Conservation (phyloP, 1,284 basidiomycete genomes). For the Irpex sp. region DNA sequence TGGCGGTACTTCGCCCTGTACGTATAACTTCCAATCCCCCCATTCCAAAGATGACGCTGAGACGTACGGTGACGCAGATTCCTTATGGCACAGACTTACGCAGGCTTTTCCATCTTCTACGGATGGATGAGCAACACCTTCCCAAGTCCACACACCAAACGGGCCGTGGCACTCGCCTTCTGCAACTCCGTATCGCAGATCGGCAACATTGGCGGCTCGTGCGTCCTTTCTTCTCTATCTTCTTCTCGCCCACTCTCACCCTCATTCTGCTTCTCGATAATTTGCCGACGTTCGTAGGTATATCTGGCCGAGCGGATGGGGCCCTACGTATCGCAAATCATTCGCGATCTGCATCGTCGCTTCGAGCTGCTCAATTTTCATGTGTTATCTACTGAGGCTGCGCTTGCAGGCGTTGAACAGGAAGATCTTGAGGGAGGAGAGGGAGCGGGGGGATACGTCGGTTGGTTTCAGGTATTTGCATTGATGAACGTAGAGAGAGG, state of each 20-base stretch:
- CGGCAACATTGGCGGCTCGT: constrained; percentile 68
- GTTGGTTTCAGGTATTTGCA: constrained; percentile 3
- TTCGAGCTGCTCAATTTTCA: constrained; percentile 33
- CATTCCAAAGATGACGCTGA: neutral
- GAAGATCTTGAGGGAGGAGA: neutral
- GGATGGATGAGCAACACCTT: constrained; percentile 73
- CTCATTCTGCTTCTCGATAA: neutral
- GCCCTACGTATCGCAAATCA: constrained; percentile 35
- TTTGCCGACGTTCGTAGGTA: constrained; percentile 18
- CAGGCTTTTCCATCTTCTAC: constrained; percentile 61
- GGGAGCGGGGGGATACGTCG: neutral
- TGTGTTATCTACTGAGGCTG: constrained; percentile 42
- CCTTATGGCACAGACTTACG: constrained; percentile 70
- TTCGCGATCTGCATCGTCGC: constrained; percentile 45
- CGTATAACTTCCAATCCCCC: constrained; percentile 17
- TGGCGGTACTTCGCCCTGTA: constrained; percentile 73
- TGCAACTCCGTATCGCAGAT: constrained; percentile 68
- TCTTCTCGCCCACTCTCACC: neutral
- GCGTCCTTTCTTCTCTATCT: neutral
- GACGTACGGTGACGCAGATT: constrained; percentile 38
- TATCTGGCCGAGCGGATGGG: constrained; percentile 36
- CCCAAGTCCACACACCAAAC: constrained; percentile 64
- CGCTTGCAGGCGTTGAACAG: constrained; percentile 32
- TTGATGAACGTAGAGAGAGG: neutral
- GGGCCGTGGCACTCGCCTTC: constrained; percentile 69